Evolutionary conservation across 1,139 yeast genomes (phyloP).

Genomic region (Tardiomyces digboiensis): DNA sequence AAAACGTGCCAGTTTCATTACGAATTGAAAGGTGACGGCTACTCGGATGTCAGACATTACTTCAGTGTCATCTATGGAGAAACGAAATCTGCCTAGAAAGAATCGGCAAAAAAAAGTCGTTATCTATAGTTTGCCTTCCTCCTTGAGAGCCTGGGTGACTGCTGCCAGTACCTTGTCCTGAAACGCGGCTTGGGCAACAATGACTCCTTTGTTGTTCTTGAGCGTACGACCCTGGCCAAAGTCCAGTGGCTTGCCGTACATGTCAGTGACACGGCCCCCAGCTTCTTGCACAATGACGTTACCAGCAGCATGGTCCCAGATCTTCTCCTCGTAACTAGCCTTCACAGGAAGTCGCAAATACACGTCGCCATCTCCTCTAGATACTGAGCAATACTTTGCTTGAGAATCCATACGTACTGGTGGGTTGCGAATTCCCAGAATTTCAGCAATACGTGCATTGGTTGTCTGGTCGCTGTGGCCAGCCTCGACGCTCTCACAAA

Average conservation of each 20-base stretch:
- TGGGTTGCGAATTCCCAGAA: conserved; percentile 51
- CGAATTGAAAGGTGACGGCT: too few species aligned
- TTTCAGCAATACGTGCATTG: conserved; percentile 64
- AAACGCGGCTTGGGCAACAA: conserved; percentile 66
- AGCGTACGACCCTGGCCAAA: conserved; percentile 85
- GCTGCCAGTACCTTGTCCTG: conserved; percentile 56
- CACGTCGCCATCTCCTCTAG: conserved; percentile 88
- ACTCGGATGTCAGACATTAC: too few species aligned
- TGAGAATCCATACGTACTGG: conserved; percentile 71
- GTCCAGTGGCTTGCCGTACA: conserved; percentile 59
- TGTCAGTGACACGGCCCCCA: conserved; percentile 87
- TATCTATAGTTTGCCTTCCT: neutral
- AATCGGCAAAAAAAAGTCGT: too few species aligned
- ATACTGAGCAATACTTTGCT: conserved; percentile 86
- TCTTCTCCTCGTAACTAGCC: conserved; percentile 75
- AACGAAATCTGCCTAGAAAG: too few species aligned
- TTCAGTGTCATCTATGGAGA: too few species aligned
- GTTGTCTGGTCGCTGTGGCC: conserved; percentile 90
- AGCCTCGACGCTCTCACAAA: conserved; percentile 95
- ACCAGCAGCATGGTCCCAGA: conserved; percentile 99
- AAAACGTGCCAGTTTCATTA: too few species aligned
- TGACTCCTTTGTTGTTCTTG: conserved; percentile 69
- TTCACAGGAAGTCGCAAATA: conserved; percentile 81
- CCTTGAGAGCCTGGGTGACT: conserved; percentile 28
- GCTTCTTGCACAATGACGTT: conserved; percentile 77